Conservation (phyloP, 306 rosid species). For the Lathyrus sativus region DNA sequence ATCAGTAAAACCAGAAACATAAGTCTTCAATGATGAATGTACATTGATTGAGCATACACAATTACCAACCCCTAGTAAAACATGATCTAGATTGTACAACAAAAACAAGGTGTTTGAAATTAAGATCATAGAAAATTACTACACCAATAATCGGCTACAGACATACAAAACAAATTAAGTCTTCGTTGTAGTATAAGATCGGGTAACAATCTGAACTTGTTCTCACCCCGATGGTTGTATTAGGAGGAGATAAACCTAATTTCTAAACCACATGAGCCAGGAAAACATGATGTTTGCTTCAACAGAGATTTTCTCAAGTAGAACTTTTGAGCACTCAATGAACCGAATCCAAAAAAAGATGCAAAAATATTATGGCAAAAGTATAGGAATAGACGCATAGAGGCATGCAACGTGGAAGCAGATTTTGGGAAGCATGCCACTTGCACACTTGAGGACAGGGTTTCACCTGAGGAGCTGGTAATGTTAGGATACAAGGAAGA, state of each 20-base stretch:
- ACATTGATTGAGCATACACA: not conserved
- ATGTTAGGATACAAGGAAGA: not conserved
- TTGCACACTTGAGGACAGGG: not conserved
- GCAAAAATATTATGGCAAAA: not conserved
- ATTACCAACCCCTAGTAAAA: not conserved
- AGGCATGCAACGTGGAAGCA: not conserved
- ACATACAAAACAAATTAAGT: not conserved
- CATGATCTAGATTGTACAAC: not conserved
- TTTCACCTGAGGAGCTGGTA: not conserved
- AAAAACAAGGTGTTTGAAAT: not conserved
- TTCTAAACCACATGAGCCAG: not conserved
- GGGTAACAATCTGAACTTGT: constrained; percentile 15
- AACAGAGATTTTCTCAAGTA: not conserved
- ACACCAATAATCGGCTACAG: not conserved
- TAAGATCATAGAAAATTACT: not conserved
- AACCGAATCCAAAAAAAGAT: not conserved
- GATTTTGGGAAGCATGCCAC: not conserved
- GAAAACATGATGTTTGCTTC: not conserved
- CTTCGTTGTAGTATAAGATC: not conserved
- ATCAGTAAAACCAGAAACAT: constrained; percentile 26
- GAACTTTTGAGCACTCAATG: not conserved
- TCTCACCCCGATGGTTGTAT: not conserved
- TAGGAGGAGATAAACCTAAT: not conserved
- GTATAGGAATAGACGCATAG: not conserved
- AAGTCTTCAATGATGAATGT: constrained; percentile 21